Evolutionary conservation across 768 basidiomycete genomes (phyloP).

Genomic region (Termitomyces sp.): DNA sequence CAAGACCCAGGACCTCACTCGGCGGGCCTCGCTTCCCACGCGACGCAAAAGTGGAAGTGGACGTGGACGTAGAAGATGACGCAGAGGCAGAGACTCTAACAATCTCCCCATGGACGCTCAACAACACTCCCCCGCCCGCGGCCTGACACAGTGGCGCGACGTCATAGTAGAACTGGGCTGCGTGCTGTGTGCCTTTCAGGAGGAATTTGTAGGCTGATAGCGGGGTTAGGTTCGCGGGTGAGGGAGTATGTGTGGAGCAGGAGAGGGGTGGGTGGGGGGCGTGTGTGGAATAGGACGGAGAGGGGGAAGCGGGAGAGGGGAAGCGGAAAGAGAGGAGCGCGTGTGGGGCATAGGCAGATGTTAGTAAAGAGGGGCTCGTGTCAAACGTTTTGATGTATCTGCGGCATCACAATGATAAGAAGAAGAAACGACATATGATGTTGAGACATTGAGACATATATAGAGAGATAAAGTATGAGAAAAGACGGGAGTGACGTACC

Average conservation of each 20-base stretch:
- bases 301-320: conserved; percentile 5
- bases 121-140: conserved; percentile 15
- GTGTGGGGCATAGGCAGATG: conserved; percentile 20
- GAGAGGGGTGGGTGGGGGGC: no score
- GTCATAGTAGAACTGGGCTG: conserved; percentile 17
- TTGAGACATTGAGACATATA: no score
- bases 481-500: not conserved
- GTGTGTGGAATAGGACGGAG: not conserved
- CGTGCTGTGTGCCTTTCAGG: not conserved
- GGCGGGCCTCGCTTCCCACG: not conserved
- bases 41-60: no score
- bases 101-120: conserved; percentile 21
- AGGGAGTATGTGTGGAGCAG: not conserved
- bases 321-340: conserved; percentile 21
- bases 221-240: not conserved
- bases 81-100: conserved; percentile 3
- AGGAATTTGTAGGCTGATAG: conserved; percentile 17
- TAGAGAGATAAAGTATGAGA: no score
- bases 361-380: conserved; percentile 17
- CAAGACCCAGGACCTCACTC: conserved; percentile 9
- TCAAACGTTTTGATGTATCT: conserved; percentile 23
- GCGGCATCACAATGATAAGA: no score
- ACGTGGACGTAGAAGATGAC: no score
- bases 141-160: conserved; percentile 11
- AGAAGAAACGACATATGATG: no score